Evolutionary conservation across 169 alveolate genomes (phyloP).

Genomic region (Plasmodium inui): DNA sequence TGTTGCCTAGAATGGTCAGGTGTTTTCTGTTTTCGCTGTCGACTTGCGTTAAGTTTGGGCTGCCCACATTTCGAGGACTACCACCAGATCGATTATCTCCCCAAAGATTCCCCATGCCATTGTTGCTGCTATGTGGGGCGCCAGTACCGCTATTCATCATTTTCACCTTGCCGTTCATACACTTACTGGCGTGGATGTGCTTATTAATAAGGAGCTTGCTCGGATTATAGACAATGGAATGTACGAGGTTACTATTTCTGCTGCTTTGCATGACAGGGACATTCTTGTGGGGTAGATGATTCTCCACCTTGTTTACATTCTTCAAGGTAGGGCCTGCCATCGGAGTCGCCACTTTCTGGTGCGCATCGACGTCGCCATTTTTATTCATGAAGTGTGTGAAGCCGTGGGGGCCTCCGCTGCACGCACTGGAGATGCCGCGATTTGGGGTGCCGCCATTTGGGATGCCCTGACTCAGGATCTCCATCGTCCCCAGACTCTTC

Average conservation of each 20-base stretch:
- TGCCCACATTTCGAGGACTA: not conserved
- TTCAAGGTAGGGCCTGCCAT: not conserved
- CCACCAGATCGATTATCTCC: not conserved
- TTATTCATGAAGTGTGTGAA: not conserved
- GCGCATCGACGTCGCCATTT: not conserved
- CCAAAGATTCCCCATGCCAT: not conserved
- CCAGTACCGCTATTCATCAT: not conserved
- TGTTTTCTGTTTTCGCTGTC: not conserved
- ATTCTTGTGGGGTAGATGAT: not conserved
- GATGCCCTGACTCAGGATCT: not conserved
- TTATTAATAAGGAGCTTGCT: slow-evolving; percentile 31
- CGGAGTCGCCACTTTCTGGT: not conserved
- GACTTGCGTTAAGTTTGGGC: not conserved
- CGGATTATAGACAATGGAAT: slow-evolving; percentile 11
- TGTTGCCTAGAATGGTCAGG: not conserved
- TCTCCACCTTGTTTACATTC: not conserved
- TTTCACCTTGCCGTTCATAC: slow-evolving; percentile 8
- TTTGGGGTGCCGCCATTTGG: not conserved
- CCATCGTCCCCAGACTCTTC: not conserved
- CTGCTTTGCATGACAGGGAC: not conserved
- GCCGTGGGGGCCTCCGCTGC: not conserved
- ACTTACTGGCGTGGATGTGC: slow-evolving; percentile 1
- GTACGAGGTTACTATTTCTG: slow-evolving; percentile 6
- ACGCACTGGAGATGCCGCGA: not conserved
- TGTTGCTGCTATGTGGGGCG: not conserved